Base-by-base conservation (phyloP, 116 monocot genomes). In the Trichopus zeylanicus region DNA sequence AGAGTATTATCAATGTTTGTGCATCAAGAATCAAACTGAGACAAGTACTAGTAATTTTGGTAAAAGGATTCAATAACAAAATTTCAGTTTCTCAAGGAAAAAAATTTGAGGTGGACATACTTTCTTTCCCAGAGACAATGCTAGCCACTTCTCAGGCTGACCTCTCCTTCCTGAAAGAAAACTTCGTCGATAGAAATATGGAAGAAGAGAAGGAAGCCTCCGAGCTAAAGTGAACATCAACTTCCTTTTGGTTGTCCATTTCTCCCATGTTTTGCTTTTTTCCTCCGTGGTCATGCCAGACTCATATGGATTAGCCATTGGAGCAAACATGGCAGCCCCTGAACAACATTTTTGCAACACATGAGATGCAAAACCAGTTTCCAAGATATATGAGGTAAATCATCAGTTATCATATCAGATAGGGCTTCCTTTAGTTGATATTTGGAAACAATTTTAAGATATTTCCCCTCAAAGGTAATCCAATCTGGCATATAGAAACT, bases 291-390 rank as follows among this genome's bases (percentile, higher is more conserved):
- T 82, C 85, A 97, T 72, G 57, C 61, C 73, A 51, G 67, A 52
- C 31, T 97, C 97, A 67, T 97, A 97, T 46, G 91, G 97, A 84
- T 87, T 97, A 24, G 56, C 78, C 66, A 82, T 70, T 42, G 97
- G 91, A 29, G 91, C 91, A 57, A 97, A 81, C 90, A 97, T 76
- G 29, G 74, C 84, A 63, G 81, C 84, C 70, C 97, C 97, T 97
- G 78, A 4, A 13, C 19, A 49, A 19, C 8, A n/a, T 22, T 21
- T 48, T 48, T 51, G 32, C 63, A 51, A 34, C 29, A 27, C 53
- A 27, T 33, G 26, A 33, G 31, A 53, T 33, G 9, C 22, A 35
- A 64, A 31, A 33, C 13, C 0, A 42, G 42, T 42, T 42, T 42
- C 42, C 1, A 42, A 42, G 18, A 42, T 13, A 42, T 42, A 15